Evolutionary conservation across 2,329 filamentous ascomycete species (phyloP), one percentile per base, ranked within the genome.

Genomic region (Aspergillus vadensis): DNA sequence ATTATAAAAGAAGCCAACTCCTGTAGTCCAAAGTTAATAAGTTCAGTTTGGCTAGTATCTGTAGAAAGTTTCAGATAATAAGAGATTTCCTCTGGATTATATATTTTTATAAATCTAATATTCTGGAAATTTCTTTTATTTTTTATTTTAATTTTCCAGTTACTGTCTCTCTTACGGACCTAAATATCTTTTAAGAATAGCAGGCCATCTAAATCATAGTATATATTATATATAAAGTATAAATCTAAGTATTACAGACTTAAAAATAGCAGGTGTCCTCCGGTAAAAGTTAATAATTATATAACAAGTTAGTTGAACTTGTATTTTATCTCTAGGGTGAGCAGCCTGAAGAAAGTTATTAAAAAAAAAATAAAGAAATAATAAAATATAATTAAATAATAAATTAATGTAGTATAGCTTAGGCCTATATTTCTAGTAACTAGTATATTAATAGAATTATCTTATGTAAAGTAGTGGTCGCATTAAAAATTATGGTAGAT

Each of bases 61-160:
- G 32, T 39, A 10, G 50, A 19, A 17, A 27, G 9, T 9, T 12
- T 47, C 14, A 57, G 9, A n/a, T 52, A 36, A 2, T 3, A 15
- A 12, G 48, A 21, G n/a, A 58, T 58, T 6, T 41, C 23, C 1
- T 5, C 10, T 1, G 55, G 17, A 1, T n/a, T 44, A 12, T 48
- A 48, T 5, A 60, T 41, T 10, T 60, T 54, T 12, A 49, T 30
- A 5, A 57, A 57, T 21, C 49, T 52, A 3, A 54, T 57, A 32
- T 57, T 60, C 48, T 5, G 30, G 43, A 30, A 57, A 41, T 57
- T n/a, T 10, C 49, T 53, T 0, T 53, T 48, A n/a, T 27, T 6
- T 15, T 14, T 43, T 54, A 60, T 54, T 27, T 60, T 57, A 12
- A 48, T 54, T 38, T 60, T 41, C 53, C 58, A 60, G 39, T 23